These are phyloP conservation scores for Xylaria sp. DNA, from an alignment of 2,329 filamentous ascomycete genomes.

Conservation along the genomic window DNA sequence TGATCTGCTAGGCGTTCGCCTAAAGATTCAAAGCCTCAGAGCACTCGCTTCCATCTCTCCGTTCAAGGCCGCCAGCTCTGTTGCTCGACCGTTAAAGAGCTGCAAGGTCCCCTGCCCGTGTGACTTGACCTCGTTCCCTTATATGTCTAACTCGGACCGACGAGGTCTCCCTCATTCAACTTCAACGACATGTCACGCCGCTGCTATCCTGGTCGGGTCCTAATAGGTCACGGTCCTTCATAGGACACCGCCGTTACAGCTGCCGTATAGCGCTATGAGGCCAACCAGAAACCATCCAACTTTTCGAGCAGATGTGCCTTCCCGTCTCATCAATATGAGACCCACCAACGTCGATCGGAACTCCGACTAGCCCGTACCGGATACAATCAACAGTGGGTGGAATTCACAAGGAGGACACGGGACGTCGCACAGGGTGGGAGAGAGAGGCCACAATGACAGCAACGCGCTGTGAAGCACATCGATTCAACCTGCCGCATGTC, in stretches of 20 bases:
- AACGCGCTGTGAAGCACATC: constrained; percentile 2
- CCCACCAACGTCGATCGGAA: constrained; percentile 18
- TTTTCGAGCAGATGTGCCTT: constrained; percentile 22
- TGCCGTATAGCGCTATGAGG: constrained; percentile 9
- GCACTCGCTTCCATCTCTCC: constrained; percentile 6
- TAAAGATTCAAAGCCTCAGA: constrained; percentile 18
- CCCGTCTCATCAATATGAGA: constrained; percentile 27
- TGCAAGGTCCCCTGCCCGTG: constrained; percentile 29
- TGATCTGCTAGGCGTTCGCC: constrained; percentile 22
- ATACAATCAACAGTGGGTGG: constrained; percentile 9
- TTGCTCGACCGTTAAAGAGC: constrained; percentile 24
- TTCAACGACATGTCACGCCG: constrained; percentile 9
- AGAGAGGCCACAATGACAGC: constrained; percentile 1
- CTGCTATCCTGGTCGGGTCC: constrained; percentile 12
- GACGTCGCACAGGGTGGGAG: constrained; percentile 10
- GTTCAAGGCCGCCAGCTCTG: constrained; percentile 25
- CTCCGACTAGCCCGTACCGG: constrained; percentile 17
- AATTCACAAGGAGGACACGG: constrained; percentile 15
- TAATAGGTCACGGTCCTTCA: constrained; percentile 1
- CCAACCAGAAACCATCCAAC: constrained; percentile 11
- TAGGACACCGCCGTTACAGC: constrained; percentile 5
- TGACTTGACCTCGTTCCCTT: constrained; percentile 6
- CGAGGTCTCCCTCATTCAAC: constrained; percentile 1
- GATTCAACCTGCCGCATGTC: constrained; percentile 10
- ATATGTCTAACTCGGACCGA: constrained; percentile 14